phyloP scores from a whole-genome alignment of 768 basidiomycete species.

The Leccinellum albellum region DNA sequence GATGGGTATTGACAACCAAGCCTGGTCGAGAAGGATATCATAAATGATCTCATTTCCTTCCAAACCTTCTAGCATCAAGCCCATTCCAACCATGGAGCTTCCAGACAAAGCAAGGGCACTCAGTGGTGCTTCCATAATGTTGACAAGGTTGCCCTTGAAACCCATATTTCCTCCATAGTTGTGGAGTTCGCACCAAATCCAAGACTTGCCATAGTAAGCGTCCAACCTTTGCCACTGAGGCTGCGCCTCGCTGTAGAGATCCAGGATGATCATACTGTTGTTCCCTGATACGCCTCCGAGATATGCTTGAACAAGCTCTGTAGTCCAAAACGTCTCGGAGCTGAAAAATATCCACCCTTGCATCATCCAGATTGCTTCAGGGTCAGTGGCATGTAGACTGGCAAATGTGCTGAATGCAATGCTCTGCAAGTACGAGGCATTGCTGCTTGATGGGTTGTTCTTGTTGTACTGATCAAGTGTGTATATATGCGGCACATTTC shows the following conservation, averaged over 20 bases:
- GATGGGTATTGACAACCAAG: constrained; percentile 35
- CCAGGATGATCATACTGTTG: constrained; percentile 40
- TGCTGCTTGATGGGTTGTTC: constrained; percentile 34
- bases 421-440: constrained; percentile 31
- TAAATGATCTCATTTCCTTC: constrained; percentile 45
- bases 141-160: neutral
- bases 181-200: neutral
- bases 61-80: constrained; percentile 38
- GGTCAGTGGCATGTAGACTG: constrained; percentile 36
- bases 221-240: constrained; percentile 41
- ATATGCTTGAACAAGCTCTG: constrained; percentile 38
- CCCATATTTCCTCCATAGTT: neutral
- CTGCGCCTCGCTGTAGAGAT: constrained; percentile 37
- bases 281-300: constrained; percentile 35
- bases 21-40: constrained; percentile 39
- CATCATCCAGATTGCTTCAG: constrained; percentile 40
- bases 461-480: constrained; percentile 26
- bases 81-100: constrained; percentile 37
- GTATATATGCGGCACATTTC: constrained; percentile 38
- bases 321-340: constrained; percentile 36
- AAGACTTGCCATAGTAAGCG: constrained; percentile 35
- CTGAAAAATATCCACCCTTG: constrained; percentile 43
- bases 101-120: constrained; percentile 28
- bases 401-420: constrained; percentile 35
- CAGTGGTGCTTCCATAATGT: neutral